Percentiles rank a stretch among this genome's conserved stretches.
Evolutionary conservation across 495 filamentous ascomycete genomes (phyloP).

Genomic region (Lentithecium fluviatile): DNA sequence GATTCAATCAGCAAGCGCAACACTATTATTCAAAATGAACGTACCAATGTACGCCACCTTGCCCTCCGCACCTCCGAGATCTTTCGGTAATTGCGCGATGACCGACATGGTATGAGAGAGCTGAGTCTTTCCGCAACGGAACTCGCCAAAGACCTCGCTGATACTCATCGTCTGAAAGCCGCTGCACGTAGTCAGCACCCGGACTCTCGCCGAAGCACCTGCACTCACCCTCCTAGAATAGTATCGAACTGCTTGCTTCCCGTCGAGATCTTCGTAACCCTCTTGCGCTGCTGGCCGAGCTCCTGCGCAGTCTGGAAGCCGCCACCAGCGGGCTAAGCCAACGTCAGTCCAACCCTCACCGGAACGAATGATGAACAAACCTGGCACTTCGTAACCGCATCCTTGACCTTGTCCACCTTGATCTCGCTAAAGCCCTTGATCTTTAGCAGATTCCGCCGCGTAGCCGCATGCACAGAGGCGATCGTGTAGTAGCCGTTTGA

Average conservation of each 20-base stretch:
- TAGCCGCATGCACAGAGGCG: slow-evolving; percentile 64
- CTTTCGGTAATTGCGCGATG: slow-evolving; percentile 48
- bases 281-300: slow-evolving; percentile 65
- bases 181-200: slow-evolving; percentile 43
- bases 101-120: slow-evolving; percentile 45
- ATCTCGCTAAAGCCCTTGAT: slow-evolving; percentile 80
- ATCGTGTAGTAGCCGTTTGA: slow-evolving; percentile 69
- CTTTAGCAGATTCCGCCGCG: slow-evolving; percentile 64
- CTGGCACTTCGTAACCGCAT: slow-evolving; percentile 70
- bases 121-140: slow-evolving; percentile 72
- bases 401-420: slow-evolving; percentile 81
- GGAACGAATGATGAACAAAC: too few relatives aligned
- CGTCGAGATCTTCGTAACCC: slow-evolving; percentile 67
- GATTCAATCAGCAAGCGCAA: background rate
- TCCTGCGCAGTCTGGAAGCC: slow-evolving; percentile 80
- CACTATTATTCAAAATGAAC: background rate
- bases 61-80: slow-evolving; percentile 71
- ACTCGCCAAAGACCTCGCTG: slow-evolving; percentile 71
- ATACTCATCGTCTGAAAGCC: slow-evolving; percentile 81
- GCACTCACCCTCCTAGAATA: slow-evolving; percentile 63
- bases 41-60: slow-evolving; percentile 75
- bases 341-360: too few relatives aligned
- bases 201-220: background rate
- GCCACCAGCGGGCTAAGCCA: slow-evolving; percentile 63
- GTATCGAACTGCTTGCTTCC: slow-evolving; percentile 75